Percentiles rank a stretch among this genome's conserved stretches.
These are phyloP conservation scores for Geotrichum europaeum DNA, from an alignment of 1,139 yeast genomes.

Conservation along the genomic window DNA sequence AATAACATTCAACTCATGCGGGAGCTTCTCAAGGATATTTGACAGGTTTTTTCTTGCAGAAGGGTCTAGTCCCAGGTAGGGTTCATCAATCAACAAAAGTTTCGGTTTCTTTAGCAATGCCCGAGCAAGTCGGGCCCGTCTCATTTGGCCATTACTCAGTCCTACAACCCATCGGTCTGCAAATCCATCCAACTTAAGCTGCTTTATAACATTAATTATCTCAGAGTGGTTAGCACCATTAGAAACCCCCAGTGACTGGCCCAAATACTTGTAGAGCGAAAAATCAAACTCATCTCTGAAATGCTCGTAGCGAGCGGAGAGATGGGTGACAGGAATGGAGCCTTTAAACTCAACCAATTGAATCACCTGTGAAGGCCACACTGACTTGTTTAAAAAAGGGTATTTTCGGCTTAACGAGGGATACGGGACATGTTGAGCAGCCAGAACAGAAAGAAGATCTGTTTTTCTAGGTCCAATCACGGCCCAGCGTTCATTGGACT, in stretches of 20 bases:
- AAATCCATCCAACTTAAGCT: constrained; percentile 51
- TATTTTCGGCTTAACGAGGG: constrained; percentile 53
- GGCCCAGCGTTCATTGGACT: constrained; percentile 44
- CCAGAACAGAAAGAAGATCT: constrained; percentile 40
- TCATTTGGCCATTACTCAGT: constrained; percentile 85
- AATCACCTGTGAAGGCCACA: constrained; percentile 45
- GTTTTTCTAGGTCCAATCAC: constrained; percentile 46
- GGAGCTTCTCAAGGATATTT: constrained; percentile 38
- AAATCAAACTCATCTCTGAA: constrained; percentile 79
- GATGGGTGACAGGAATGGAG: constrained; percentile 53
- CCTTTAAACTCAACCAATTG: constrained; percentile 61
- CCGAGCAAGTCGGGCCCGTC: constrained; percentile 82
- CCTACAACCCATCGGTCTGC: constrained; percentile 76
- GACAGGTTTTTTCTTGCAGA: constrained; percentile 58
- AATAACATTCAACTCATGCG: constrained; percentile 45
- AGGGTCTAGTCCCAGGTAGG: constrained; percentile 87
- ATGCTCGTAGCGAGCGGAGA: constrained; percentile 84
- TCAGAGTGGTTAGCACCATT: constrained; percentile 11
- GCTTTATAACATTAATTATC: constrained; percentile 43
- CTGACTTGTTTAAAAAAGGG: constrained; percentile 44
- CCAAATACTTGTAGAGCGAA: constrained; percentile 56
- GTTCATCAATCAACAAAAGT: constrained; percentile 75
- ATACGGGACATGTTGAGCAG: constrained; percentile 44
- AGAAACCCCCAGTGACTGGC: constrained; percentile 31
- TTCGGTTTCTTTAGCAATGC: constrained; percentile 61